phyloP scores from a whole-genome alignment of 805 yeast species.

The Groenewaldozyma tartarivorans region DNA sequence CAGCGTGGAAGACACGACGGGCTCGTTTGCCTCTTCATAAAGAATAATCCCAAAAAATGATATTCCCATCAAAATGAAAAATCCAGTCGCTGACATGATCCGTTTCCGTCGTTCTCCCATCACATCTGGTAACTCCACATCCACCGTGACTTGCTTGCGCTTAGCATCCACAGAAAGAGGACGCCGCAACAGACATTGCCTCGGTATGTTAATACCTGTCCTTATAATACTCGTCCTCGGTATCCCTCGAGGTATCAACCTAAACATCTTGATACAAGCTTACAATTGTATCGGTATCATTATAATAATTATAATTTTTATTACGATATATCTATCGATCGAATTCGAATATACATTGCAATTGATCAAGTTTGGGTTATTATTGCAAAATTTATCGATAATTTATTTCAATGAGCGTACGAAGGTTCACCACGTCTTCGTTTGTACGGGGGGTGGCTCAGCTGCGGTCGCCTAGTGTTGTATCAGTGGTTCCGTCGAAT shows the following conservation, averaged over 20 bases:
- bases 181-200: no score
- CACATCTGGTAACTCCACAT: constrained; percentile 63
- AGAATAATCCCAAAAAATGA: constrained; percentile 67
- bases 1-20: constrained; percentile 77
- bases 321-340: no score
- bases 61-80: constrained; percentile 44
- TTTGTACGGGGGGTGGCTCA: constrained; percentile 19
- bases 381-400: constrained; percentile 3
- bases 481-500: constrained; percentile 26
- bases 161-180: no score
- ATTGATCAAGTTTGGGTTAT: no score
- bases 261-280: no score
- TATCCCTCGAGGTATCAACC: no score
- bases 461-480: constrained; percentile 26
- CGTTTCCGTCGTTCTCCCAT: constrained; percentile 39
- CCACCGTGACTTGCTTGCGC: constrained; percentile 44
- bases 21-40: constrained; percentile 86
- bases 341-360: no score
- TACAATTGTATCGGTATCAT: no score
- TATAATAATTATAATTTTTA: no score
- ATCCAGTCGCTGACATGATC: constrained; percentile 45
- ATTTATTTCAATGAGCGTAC: background rate
- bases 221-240: no score
- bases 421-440: background rate
- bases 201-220: no score